Evolutionary conservation across 257 asterid species (phyloP).

Genomic region (Forsythia viridissima): DNA sequence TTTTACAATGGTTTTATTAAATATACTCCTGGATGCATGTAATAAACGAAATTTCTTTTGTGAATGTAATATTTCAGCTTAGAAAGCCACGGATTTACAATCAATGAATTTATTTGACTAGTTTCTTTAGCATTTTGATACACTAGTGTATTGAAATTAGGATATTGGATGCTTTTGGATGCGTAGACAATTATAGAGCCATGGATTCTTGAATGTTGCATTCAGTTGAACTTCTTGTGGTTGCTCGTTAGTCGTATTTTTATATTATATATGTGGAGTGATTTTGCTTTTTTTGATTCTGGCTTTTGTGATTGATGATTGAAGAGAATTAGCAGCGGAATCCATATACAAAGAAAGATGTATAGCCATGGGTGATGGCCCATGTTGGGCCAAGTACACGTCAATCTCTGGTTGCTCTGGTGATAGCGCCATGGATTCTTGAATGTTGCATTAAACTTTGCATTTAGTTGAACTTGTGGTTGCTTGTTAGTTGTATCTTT

Average conservation of each 20-base stretch:
- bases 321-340: constrained; percentile 91
- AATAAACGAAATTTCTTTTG: background rate
- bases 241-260: background rate
- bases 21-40: background rate
- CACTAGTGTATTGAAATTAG: background rate
- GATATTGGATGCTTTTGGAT: background rate
- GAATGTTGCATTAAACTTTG: background rate
- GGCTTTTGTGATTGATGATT: constrained; percentile 35
- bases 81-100: background rate
- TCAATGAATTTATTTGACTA: background rate
- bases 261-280: background rate
- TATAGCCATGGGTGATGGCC: constrained; percentile 73
- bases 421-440: constrained; percentile 25
- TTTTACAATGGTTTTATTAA: background rate
- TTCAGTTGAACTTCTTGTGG: background rate
- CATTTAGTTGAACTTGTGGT: background rate
- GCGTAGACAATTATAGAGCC: background rate
- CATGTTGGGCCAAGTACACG: constrained; percentile 96
- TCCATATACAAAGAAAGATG: constrained; percentile 92
- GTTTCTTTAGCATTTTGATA: background rate
- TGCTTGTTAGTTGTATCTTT: background rate
- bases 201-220: background rate
- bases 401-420: constrained; percentile 79
- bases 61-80: background rate
- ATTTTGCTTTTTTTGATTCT: constrained; percentile 24